These are phyloP conservation scores for Amaranthus palmeri DNA, from an alignment of 148 eudicot species.

Conservation along the genomic window DNA sequence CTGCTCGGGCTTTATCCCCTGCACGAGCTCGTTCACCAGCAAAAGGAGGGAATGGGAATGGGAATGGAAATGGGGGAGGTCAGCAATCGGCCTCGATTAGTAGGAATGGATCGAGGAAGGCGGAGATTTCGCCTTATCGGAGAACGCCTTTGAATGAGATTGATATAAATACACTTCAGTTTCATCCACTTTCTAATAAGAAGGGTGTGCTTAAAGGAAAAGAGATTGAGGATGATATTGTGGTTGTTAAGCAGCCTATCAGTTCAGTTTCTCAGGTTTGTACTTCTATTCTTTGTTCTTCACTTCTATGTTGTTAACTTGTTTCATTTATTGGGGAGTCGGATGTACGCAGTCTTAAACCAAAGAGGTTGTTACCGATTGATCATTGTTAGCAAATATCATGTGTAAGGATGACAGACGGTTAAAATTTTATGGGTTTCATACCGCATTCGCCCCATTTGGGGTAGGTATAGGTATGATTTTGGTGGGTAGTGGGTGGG, in stretches of 20 bases:
- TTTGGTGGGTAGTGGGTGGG: neutral
- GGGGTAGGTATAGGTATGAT: neutral
- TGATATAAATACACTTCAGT: slow-evolving; percentile 51
- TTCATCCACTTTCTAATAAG: slow-evolving; percentile 41
- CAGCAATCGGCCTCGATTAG: slow-evolving; percentile 49
- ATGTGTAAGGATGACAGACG: no score
- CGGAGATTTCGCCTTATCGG: slow-evolving; percentile 75
- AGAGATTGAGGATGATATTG: slow-evolving; percentile 35
- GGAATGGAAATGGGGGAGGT: neutral
- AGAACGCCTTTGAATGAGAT: slow-evolving; percentile 79
- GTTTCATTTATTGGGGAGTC: no score
- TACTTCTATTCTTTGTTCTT: neutral
- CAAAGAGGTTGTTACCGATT: no score
- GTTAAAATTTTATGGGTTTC: no score
- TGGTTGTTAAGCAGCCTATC: slow-evolving; percentile 30
- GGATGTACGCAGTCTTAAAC: no score
- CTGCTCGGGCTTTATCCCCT: slow-evolving; percentile 37
- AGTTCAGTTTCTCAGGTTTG: slow-evolving; percentile 38
- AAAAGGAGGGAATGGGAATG: neutral
- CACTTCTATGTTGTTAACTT: no score
- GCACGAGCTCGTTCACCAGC: slow-evolving; percentile 20
- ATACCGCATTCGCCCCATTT: no score
- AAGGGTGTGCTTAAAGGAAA: slow-evolving; percentile 26
- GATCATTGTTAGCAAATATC: no score
- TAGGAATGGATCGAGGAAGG: slow-evolving; percentile 75